phyloP scores from a whole-genome alignment of 2,329 filamentous ascomycete species.

The Chaetomium olivaceum region DNA sequence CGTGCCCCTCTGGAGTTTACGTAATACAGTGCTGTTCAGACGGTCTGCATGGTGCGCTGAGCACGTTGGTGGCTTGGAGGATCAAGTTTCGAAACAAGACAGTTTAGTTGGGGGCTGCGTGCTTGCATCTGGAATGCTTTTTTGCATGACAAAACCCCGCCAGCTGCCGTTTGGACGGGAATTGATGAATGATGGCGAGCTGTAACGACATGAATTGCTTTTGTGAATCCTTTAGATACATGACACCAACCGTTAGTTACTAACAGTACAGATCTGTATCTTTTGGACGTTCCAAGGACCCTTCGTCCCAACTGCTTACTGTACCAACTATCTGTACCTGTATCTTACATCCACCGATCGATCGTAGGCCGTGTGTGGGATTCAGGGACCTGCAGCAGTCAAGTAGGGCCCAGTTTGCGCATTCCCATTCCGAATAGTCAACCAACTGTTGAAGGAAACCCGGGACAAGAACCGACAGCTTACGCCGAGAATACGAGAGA shows the following conservation, averaged over 20 bases:
- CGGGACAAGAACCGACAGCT: background rate
- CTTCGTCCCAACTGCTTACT: background rate
- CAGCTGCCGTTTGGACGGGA: background rate
- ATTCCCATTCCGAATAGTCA: background rate
- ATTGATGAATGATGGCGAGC: background rate
- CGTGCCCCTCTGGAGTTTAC: constrained; percentile 1
- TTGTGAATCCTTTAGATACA: background rate
- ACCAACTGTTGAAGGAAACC: background rate
- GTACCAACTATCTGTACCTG: background rate
- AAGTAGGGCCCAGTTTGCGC: background rate
- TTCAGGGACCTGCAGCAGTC: background rate
- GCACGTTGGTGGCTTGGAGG: background rate
- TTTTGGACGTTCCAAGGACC: background rate
- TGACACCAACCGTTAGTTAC: too few relatives aligned
- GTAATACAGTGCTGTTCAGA: constrained; percentile 1
- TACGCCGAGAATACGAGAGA: constrained; percentile 14
- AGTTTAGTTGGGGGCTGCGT: background rate
- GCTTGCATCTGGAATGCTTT: background rate
- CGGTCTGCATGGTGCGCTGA: background rate
- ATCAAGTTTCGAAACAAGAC: constrained; percentile 1
- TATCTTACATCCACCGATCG: background rate
- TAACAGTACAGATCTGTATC: too few relatives aligned
- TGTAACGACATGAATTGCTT: background rate
- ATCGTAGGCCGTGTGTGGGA: background rate
- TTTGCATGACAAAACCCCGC: background rate